A percentile compares a stretch with the other conserved stretches of the same genome.
Evolutionary conservation across 306 rosid genomes (phyloP).

Genomic region (Dalbergia cochinchinensis): DNA sequence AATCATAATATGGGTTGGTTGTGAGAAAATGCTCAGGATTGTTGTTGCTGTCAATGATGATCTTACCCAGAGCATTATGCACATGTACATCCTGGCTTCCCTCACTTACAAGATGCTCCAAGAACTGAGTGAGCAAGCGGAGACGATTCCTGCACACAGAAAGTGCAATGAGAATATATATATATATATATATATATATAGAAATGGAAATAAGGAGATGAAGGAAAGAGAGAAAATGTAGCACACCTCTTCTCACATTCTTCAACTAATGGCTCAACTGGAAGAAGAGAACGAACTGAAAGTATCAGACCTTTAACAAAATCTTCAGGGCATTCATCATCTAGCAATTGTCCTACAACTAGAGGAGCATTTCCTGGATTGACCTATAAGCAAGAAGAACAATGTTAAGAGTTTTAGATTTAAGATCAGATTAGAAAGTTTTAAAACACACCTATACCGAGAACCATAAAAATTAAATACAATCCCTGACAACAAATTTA

Average conservation of each 20-base stretch:
- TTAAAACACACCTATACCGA: conserved; percentile 32
- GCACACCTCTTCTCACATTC: conserved; percentile 87
- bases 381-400: conserved; percentile 59
- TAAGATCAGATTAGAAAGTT: conserved; percentile 6
- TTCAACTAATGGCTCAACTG: conserved; percentile 87
- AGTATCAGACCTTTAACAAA: conserved; percentile 83
- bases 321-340: conserved; percentile 93
- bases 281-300: conserved; percentile 85
- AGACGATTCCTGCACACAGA: conserved; percentile 72
- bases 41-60: conserved; percentile 85
- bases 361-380: conserved; percentile 87
- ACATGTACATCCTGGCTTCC: conserved; percentile 93
- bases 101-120: conserved; percentile 94
- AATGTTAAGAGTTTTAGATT: conserved; percentile 30
- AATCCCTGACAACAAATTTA: conserved; percentile 53
- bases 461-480: conserved; percentile 37
- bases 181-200: too few species aligned
- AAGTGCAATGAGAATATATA: conserved; percentile 28
- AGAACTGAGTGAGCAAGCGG: conserved; percentile 78
- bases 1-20: conserved; percentile 87
- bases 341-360: conserved; percentile 86
- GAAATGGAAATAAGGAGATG: conserved; percentile 12
- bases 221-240: conserved; percentile 21
- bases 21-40: conserved; percentile 88
- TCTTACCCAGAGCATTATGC: conserved; percentile 88